phyloP scores from a whole-genome alignment of 805 yeast genomes.

The Candida nanaspora region DNA sequence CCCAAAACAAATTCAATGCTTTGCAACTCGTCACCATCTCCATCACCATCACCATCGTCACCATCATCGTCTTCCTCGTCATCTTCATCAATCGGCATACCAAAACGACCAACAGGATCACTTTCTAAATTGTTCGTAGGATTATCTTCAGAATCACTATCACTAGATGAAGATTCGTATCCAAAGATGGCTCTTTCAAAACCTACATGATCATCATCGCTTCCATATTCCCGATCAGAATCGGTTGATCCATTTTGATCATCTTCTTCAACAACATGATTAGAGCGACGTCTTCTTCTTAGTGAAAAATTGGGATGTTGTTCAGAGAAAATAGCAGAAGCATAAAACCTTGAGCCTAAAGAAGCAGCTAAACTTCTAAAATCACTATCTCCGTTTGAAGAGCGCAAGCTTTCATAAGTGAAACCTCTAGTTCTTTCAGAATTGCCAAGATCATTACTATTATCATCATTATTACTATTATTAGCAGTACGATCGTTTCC shows the following conservation, averaged over 20 bases:
- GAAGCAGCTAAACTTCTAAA: too few species aligned
- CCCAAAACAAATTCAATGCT: slow-evolving; percentile 22
- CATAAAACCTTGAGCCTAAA: too few species aligned
- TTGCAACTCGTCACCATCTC: slow-evolving; percentile 15
- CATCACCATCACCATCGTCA: slow-evolving; percentile 14
- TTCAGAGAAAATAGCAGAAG: neutral
- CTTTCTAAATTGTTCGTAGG: too few species aligned
- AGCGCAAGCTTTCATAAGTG: neutral
- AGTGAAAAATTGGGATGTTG: neutral
- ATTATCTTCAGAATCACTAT: neutral
- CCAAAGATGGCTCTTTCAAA: neutral
- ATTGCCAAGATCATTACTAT: neutral
- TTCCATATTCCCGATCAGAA: neutral
- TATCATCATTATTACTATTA: neutral
- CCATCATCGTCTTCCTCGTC: slow-evolving; percentile 6
- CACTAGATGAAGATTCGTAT: neutral
- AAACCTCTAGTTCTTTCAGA: neutral
- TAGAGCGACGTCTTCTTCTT: neutral
- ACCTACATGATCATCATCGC: neutral
- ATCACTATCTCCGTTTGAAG: too few species aligned
- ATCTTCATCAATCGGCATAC: slow-evolving; percentile 5
- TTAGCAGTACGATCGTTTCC: neutral
- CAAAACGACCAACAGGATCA: neutral
- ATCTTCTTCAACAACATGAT: too few species aligned
- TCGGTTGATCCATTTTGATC: neutral